Base-by-base conservation (phyloP, 2,329 filamentous ascomycete species). In the Albifimbria verrucaria region DNA sequence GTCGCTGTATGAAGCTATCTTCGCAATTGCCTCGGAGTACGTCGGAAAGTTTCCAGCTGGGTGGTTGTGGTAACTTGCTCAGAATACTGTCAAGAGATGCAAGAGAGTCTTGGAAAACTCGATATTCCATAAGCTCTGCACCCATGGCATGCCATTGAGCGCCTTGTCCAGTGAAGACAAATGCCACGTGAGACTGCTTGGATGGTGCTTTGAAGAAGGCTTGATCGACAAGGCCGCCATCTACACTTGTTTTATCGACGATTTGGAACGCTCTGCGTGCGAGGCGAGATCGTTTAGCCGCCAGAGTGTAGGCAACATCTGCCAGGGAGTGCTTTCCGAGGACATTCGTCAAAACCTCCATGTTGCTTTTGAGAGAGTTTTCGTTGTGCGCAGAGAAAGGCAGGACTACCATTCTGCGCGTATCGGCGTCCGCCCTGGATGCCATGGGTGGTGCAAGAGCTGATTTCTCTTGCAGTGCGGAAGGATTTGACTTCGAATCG, bases 351-450 rank as follows among this genome's bases (percentile, higher is more conserved):
- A 60, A n/a, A 1, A 54, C 52, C 10, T 51, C 43, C 11, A 62
- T 50, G 22, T 62, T 60, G 7, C 44, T 11, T 18, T 55, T 49
- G 2, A 64, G 56, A 7, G 61, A 57, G 2, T 32, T 15, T 9
- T 58, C 39, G 25, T 59, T 59, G 11, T 62, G 60, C 0, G 61
- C 61, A 1, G 61, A 61, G 44, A 65, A 59, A 5, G 60, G 59
- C 2, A 65, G 49, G 3, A 65, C 12, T 5, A 64, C 56, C 2
- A 57, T 39, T 7, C 56, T 46, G 4, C 58, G 60, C 18, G 57
- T 58, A 15, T n/a, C 15, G 7, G 58, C 57, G 11, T 57, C 36
- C 6, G 51, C 47, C 26, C 44, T 44, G 15, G 9, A 39, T 21
- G 12, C 20, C n/a, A 15, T 22, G 26, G 26, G 7, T 32, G 26